Evolutionary conservation across 306 rosid genomes (phyloP).

Genomic region (Castanea crenata): DNA sequence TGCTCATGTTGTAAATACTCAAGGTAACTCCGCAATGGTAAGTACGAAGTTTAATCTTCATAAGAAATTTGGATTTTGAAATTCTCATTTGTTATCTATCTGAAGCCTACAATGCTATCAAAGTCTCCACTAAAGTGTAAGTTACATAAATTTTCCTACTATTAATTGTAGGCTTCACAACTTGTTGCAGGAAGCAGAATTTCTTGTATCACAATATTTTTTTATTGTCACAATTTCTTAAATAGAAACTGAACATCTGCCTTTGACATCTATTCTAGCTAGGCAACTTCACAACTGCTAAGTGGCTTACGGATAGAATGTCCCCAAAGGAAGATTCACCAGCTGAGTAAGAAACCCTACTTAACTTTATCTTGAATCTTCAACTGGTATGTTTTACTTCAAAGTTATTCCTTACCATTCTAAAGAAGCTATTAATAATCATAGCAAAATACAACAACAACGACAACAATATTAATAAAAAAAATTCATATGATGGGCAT

Average conservation of each 20-base stretch:
- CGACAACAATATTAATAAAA: neutral
- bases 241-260: neutral
- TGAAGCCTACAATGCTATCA: neutral
- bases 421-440: neutral
- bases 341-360: slow-evolving; percentile 14
- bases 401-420: neutral
- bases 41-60: neutral
- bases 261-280: slow-evolving; percentile 17
- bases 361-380: neutral
- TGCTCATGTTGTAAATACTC: neutral
- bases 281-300: slow-evolving; percentile 5
- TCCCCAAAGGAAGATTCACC: neutral
- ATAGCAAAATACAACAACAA: neutral
- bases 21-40: slow-evolving; percentile 27
- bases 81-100: neutral
- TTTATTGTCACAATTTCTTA: neutral
- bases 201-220: neutral
- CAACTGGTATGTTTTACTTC: no score
- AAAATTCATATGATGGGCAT: neutral
- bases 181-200: neutral
- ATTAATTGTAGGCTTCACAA: neutral
- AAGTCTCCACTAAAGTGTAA: neutral
- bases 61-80: neutral
- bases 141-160: neutral
- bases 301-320: slow-evolving; percentile 11